A percentile compares a stretch with the other conserved stretches of the same genome.
Evolutionary conservation across 495 filamentous ascomycete genomes (phyloP).

Genomic region (Melanomma pulvis-pyrius): DNA sequence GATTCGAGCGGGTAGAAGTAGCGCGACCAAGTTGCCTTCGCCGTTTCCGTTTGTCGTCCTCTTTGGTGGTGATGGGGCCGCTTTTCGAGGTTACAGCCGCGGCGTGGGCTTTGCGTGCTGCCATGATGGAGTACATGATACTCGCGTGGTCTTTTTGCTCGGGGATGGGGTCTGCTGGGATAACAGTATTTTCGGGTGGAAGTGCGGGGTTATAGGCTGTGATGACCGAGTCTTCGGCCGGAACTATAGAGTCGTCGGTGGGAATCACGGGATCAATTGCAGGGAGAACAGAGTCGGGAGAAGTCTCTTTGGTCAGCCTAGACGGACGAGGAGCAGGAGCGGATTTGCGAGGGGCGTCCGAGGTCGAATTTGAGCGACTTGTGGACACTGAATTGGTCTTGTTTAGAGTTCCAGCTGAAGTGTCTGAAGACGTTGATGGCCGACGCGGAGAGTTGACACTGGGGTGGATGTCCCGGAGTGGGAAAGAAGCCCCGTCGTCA

Average conservation of each 20-base stretch:
- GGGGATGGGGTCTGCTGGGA: no score
- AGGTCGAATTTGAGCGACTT: constrained; percentile 9
- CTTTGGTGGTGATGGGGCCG: background rate
- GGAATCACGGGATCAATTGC: constrained; percentile 17
- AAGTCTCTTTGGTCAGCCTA: background rate
- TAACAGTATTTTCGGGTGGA: constrained; percentile 3
- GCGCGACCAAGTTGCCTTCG: constrained; percentile 33
- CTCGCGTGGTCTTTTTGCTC: constrained; percentile 19
- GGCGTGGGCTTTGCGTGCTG: constrained; percentile 24
- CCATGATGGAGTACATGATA: constrained; percentile 19
- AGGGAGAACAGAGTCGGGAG: constrained; percentile 17
- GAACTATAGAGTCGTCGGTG: background rate
- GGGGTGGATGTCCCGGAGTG: constrained; percentile 36
- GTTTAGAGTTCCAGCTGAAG: constrained; percentile 9
- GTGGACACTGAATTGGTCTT: constrained; percentile 17
- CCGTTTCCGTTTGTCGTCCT: constrained; percentile 13
- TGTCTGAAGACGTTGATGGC: constrained; percentile 27
- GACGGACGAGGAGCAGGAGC: background rate
- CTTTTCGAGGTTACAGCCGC: constrained; percentile 3
- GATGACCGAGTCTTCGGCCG: constrained; percentile 8
- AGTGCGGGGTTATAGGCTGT: background rate
- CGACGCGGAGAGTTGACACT: constrained; percentile 35
- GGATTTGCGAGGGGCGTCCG: constrained; percentile 9
- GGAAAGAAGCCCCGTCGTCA: constrained; percentile 17
- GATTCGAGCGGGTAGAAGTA: constrained; percentile 21